Base-by-base conservation (phyloP, 306 rosid species). In the Dalbergia cochinchinensis region DNA sequence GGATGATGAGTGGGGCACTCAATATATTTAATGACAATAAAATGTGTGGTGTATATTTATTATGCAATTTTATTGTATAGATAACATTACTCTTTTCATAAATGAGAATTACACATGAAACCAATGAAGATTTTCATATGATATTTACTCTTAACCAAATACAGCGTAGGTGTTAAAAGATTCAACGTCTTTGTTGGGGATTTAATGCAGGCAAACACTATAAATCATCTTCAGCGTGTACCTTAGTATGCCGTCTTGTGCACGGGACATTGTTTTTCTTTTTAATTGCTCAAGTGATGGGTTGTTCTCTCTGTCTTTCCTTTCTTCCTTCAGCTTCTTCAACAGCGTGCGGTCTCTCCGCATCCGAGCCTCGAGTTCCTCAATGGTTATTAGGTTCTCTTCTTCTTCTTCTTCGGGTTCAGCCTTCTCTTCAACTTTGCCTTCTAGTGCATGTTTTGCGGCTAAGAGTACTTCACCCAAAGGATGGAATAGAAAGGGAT, bases 241-340 rank as follows among this genome's bases (percentile, higher is more conserved):
- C 71, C 82, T 91, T 44, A 93, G 73, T 34, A 93, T 87, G 5
- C 86, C 90, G 10, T 88, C 92, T 65, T 93, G 97, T 7, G 94
- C 89, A 65, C 89, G 73, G 8, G 87, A 78, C 94, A 93, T 84
- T 68, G 87, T 86, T 73, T 89, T 93, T 83, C 90, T 88, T 48
- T 87, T 84, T 0, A 64, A 0, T 11, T 35, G 48, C 26, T 62
- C 69, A 0, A 13, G 0, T 4, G 78, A 4, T 4, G 42, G 5
- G 2, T 1, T n/a, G 1, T 22, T 62, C 8, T 61, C 78, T 7
- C 4, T 47, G 10, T 64, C 35, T 4, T 12, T 71, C 16, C 57
- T 64, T 9, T 77, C 45, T 2, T 64, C 70, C 58, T 71, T 83
- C 0, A 77, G 60, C 48, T 7, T 71, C 69, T 16, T 77, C 73